Evolutionary conservation across 441 rosid species (phyloP), one percentile per base, ranked within the genome.

Genomic region (Pelargonium australe): DNA sequence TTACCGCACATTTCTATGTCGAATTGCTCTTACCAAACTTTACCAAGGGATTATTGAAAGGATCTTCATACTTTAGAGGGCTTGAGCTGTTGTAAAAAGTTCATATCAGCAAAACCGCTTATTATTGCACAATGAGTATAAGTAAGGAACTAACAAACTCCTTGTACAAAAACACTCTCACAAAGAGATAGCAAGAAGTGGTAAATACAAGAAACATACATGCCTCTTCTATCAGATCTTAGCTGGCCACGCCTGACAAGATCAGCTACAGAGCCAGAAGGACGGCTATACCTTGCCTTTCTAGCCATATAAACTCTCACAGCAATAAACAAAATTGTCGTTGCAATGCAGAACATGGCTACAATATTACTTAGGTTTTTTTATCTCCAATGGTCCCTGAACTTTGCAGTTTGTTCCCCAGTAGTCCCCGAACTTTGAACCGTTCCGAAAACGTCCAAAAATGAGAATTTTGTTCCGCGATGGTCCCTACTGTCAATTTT

Each of bases 161-260:
- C 55, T 14, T 3, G 1, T 53, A 53, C 23, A 53, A 5, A 14
- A 53, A 53, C 19, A 51, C 4, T n/a, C 4, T 1, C 34, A 41
- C 62, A 66, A 1, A 37, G 55, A 66, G 17, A 12, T 17, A 47
- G 28, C 51, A 11, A 19, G 23, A 17, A 66, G 64, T 5, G 16
- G 37, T 31, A 68, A 79, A 79, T 79, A 73, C 37, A 25, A 73
- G 45, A 82, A 78, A 84, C 99, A 79, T 91, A 91, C 99, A 95
- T 91, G 97, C 99, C 97, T 90, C 99, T 88, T 89, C 97, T 86
- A 89, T 90, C 97, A 28, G 97, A 91, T 85, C 96, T 84, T 14
- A 95, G 83, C 81, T 91, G 96, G 68, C 97, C 97, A 8, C 96
- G 97, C 75, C 97, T 88, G 66, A 95, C 99, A 72, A 95, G 96